Evolutionary conservation across 495 filamentous ascomycete species (phyloP), one percentile per base, ranked within the genome.

Genomic region (Lentithecium fluviatile): DNA sequence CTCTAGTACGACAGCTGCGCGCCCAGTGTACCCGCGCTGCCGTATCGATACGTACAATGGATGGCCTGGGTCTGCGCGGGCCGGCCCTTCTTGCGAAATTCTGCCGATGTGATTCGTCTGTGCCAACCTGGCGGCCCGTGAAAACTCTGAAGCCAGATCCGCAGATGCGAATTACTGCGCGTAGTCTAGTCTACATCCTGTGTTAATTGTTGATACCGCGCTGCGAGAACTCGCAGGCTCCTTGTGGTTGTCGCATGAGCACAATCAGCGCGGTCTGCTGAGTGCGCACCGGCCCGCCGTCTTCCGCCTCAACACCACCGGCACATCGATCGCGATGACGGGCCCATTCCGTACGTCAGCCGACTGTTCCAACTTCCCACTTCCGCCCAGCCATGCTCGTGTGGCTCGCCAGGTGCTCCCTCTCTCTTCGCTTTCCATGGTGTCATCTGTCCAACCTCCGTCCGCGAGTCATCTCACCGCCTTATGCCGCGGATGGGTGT

Each of bases 381-480:
- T 46, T 48, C 57, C 13, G 34, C 19, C 26, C 57, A 26, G 59
- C 51, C 52, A 40, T 51, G 29, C 29, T 24, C 45, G 52, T 51
- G 45, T 57, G 50, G 52, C 58, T 45, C 64, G 47, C 57, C 46
- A 53, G 53, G 57, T 61, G 49, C 17, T 43, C 17, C 29, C 15
- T 26, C 12, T 56, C 37, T 51, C 17, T 1, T 32, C 25, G 11
- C 17, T 45, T 34, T 42, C 47, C 21, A 50, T 62, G 57, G 52
- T 58, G 58, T 67, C 48, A 67, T 67, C 45, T 51, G 59, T 67
- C 64, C 64, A 67, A 55, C 58, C 49, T 66, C 38, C 54, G 23
- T 37, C 34, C 65, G 52, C 60, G 65, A 68, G 60, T 68, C 59
- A 68, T 53, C 26, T 68, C 65, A 68, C 65, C 65, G 65, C 65